Evolutionary conservation across 305 asterid genomes (phyloP), one percentile per base, ranked within the genome.

Genomic region (Fraxinus dipetala): DNA sequence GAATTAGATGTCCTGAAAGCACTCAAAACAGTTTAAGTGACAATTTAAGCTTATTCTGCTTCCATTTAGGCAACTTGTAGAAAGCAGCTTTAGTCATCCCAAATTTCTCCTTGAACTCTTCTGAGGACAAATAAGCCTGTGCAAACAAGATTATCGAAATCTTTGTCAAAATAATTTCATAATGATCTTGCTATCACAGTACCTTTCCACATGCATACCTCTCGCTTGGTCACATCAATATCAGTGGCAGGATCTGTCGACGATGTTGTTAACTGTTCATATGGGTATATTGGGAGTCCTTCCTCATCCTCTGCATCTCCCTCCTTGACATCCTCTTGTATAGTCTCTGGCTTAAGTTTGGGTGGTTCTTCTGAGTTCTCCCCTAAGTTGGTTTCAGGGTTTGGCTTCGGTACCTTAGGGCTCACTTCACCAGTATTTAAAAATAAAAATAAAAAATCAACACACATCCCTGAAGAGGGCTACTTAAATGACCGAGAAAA

Each of bases 251-350:
- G 97, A 84, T 94, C 91, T 10, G 85, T 69, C 0, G 98, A 91
- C 2, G 82, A 75, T 45, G 93, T 90, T 75, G 84, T 87, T 59
- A 94, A 90, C 56, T 92, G 92, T 14, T 94, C 95, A 16, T 94
- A 93, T 8, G 98, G 92, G 82, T 91, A 79, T 72, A 87, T 38
- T 0, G 81, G 76, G 78, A 90, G 88, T 79, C 90, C 91, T 80
- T 83, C 90, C 80, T 92, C 92, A 6, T 87, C 90, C 86, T 88
- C 95, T 40, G 79, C 85, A 81, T 88, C 98, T 32, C 89, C 93
- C 90, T 96, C 98, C 90, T 92, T 94, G 83, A 91, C 86, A 70
- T 91, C 98, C 89, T 96, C 98, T 82, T 91, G 90, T 82, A 96
- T 95, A 18, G 99, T 87, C 80, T 91, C 97, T 22, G 99, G 98